These are phyloP conservation scores for Penicillium herquei DNA, from an alignment of 495 filamentous ascomycete genomes.

Conservation along the genomic window DNA sequence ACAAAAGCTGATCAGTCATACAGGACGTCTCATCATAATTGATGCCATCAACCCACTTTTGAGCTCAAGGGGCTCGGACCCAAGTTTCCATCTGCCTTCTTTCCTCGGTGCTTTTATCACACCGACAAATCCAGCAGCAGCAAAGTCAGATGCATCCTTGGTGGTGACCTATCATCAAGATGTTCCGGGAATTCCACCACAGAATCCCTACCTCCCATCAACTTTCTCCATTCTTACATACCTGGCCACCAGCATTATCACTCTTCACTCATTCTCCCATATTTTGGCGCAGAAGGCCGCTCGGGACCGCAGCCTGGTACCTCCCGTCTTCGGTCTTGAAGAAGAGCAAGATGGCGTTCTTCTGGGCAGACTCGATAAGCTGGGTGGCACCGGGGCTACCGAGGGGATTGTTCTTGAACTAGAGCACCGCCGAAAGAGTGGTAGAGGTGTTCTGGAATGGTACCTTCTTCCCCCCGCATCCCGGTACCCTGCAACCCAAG, in stretches of 20 bases:
- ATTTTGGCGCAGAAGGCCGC: conserved; percentile 65
- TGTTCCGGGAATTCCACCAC: conserved; percentile 50
- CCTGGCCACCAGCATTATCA: conserved; percentile 66
- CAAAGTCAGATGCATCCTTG: conserved; percentile 39
- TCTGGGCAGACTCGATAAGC: conserved; percentile 48
- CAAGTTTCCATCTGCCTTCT: conserved; percentile 33
- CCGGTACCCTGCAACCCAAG: conserved; percentile 30
- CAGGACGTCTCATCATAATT: conserved; percentile 46
- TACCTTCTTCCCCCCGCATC: conserved; percentile 63
- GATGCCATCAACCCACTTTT: conserved; percentile 45
- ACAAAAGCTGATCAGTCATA: neutral
- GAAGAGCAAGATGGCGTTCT: conserved; percentile 76
- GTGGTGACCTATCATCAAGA: conserved; percentile 48
- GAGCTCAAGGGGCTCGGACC: conserved; percentile 24
- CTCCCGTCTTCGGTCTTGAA: conserved; percentile 72
- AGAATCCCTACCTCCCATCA: conserved; percentile 61
- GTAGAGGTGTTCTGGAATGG: conserved; percentile 71
- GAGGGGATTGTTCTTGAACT: conserved; percentile 75
- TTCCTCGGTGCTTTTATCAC: conserved; percentile 40
- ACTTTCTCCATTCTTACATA: conserved; percentile 61
- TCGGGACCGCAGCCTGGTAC: conserved; percentile 63
- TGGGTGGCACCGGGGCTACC: conserved; percentile 42
- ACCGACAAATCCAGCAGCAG: conserved; percentile 17
- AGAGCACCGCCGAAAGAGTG: conserved; percentile 79
- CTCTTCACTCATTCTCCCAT: conserved; percentile 64